Conservation (phyloP, 2,329 filamentous ascomycete genomes). For the Trichophyton benhamiae region DNA sequence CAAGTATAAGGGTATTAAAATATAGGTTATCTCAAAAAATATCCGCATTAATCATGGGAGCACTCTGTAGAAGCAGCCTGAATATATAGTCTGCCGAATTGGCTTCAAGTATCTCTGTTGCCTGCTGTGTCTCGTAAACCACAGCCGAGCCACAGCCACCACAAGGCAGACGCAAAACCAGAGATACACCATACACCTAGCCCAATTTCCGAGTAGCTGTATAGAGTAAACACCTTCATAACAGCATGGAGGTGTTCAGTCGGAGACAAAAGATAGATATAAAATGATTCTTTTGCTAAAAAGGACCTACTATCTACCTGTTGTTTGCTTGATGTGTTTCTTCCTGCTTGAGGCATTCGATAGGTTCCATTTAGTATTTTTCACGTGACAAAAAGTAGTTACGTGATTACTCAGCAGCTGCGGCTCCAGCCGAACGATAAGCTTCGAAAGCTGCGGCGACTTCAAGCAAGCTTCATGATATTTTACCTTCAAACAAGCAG, state of each 20-base stretch:
- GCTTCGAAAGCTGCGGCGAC: too few relatives aligned
- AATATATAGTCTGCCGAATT: background rate
- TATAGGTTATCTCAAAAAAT: background rate
- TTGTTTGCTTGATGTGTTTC: too few relatives aligned
- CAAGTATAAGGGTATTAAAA: background rate
- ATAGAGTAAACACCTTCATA: background rate
- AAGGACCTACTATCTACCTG: too few relatives aligned
- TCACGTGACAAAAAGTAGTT: too few relatives aligned
- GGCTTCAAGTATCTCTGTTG: conserved; percentile 1
- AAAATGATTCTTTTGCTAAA: background rate
- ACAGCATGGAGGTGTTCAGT: background rate
- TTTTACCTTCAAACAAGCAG: too few relatives aligned
- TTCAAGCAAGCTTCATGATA: too few relatives aligned
- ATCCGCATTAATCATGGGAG: background rate
- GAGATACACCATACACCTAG: too few relatives aligned
- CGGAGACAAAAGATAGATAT: background rate
- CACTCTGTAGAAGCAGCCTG: background rate
- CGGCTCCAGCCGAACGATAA: too few relatives aligned
- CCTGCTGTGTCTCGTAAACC: background rate
- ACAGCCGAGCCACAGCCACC: background rate
- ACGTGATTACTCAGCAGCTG: too few relatives aligned
- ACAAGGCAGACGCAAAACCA: background rate
- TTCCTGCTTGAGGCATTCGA: too few relatives aligned
- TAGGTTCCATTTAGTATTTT: too few relatives aligned
- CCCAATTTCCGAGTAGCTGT: too few relatives aligned